These are phyloP conservation scores for Kodamaea sagamina DNA, from an alignment of 805 yeast genomes.

Conservation along the genomic window DNA sequence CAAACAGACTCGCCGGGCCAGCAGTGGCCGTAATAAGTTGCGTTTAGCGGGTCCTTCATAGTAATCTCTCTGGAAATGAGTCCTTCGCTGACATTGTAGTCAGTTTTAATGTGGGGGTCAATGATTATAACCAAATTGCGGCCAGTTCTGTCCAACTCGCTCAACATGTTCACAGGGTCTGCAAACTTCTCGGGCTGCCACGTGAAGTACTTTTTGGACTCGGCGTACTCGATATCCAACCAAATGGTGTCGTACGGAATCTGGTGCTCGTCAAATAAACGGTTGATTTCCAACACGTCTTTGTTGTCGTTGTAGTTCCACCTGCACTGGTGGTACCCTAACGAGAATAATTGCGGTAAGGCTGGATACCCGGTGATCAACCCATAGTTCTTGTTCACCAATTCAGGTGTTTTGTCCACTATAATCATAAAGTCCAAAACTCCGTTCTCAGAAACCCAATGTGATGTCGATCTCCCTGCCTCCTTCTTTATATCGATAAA, in stretches of 20 bases:
- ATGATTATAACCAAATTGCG: slow-evolving; percentile 81
- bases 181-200: slow-evolving; percentile 82
- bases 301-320: slow-evolving; percentile 93
- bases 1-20: slow-evolving; percentile 98
- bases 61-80: slow-evolving; percentile 47
- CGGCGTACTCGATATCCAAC: slow-evolving; percentile 94
- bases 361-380: slow-evolving; percentile 68
- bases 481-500: slow-evolving; percentile 68
- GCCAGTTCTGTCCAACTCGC: slow-evolving; percentile 65
- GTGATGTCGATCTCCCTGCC: slow-evolving; percentile 44
- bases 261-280: slow-evolving; percentile 66
- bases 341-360: slow-evolving; percentile 74
- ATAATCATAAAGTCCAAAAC: slow-evolving; percentile 72
- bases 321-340: slow-evolving; percentile 95
- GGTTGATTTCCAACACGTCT: slow-evolving; percentile 75
- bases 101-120: slow-evolving; percentile 86
- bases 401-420: slow-evolving; percentile 57
- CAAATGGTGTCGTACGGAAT: slow-evolving; percentile 92
- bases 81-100: slow-evolving; percentile 62
- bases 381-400: slow-evolving; percentile 63
- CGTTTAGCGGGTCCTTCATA: slow-evolving; percentile 48
- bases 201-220: slow-evolving; percentile 83
- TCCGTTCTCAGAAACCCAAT: slow-evolving; percentile 95
- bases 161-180: slow-evolving; percentile 68
- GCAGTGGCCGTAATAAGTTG: slow-evolving; percentile 78